Percentiles rank a stretch among this genome's conserved stretches.
These are phyloP conservation scores for Ammopiptanthus mongolicus DNA, from an alignment of 306 rosid species.

Conservation along the genomic window DNA sequence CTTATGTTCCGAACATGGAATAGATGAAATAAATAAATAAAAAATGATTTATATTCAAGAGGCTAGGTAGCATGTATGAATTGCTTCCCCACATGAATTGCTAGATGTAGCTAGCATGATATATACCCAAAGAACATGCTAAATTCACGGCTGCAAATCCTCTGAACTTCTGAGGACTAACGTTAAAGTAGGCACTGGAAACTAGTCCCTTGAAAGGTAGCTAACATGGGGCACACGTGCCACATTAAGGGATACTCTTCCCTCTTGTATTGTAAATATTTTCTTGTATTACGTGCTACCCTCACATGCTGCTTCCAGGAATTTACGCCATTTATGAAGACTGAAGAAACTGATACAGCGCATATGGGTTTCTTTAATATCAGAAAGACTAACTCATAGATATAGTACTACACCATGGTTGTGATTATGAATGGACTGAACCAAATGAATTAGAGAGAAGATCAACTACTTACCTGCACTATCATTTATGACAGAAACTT, in stretches of 20 bases:
- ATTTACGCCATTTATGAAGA: conserved; percentile 26
- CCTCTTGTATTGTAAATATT: neutral
- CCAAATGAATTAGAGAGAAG: conserved; percentile 19
- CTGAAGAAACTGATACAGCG: neutral
- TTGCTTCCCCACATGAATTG: no score
- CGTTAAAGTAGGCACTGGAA: neutral
- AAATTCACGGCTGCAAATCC: conserved; percentile 20
- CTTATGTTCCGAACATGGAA: no score
- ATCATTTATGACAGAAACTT: conserved; percentile 8
- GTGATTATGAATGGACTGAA: conserved; percentile 5
- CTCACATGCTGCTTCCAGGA: conserved; percentile 35
- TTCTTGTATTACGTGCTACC: conserved; percentile 18
- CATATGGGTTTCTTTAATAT: neutral
- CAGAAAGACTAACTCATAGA: neutral
- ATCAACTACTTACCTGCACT: conserved; percentile 27
- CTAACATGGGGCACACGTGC: conserved; percentile 33
- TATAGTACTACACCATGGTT: neutral
- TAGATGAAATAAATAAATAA: no score
- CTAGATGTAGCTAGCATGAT: no score
- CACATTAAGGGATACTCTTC: conserved; percentile 17
- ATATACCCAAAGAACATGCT: conserved; percentile 16
- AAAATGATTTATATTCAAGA: no score
- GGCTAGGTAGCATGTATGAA: no score
- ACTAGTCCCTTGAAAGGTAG: neutral
- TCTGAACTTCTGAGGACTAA: neutral